Evolutionary conservation across 2,329 filamentous ascomycete species (phyloP).

Genomic region (Cryphonectria japonica): DNA sequence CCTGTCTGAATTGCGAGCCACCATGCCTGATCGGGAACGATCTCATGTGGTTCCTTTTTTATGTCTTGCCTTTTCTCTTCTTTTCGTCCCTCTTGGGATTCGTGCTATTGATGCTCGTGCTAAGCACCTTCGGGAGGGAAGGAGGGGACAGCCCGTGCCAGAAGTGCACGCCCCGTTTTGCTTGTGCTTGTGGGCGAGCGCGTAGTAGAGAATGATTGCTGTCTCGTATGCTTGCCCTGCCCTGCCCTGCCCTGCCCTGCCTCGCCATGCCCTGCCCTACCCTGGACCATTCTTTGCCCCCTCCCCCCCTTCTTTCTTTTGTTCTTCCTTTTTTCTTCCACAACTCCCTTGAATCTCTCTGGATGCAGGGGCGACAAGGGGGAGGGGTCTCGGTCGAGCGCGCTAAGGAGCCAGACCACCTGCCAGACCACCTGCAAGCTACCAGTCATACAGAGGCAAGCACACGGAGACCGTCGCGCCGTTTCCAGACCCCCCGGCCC

Average conservation of each 20-base stretch:
- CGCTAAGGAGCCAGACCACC: neutral
- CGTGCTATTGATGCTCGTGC: neutral
- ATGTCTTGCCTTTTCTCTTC: neutral
- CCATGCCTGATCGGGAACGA: slow-evolving; percentile 8
- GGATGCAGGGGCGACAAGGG: slow-evolving; percentile 11
- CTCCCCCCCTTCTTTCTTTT: neutral
- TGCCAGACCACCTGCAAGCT: neutral
- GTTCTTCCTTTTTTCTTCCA: too few species aligned
- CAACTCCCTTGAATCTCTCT: neutral
- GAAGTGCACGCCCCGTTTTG: neutral
- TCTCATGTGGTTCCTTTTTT: neutral
- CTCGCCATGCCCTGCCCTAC: neutral
- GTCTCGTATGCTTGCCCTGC: neutral
- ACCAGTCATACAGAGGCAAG: neutral
- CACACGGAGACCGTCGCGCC: neutral
- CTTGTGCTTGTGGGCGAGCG: neutral
- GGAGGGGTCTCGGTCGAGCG: neutral
- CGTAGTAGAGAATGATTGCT: neutral
- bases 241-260: neutral
- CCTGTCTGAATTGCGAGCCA: neutral
- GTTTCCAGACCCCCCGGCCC: slow-evolving; percentile 1
- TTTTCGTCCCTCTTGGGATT: too few species aligned
- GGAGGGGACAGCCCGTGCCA: neutral
- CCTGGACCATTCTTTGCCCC: neutral
- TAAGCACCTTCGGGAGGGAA: neutral